Base-by-base conservation (phyloP, 768 basidiomycete genomes). In the Myochromella boudieri region DNA sequence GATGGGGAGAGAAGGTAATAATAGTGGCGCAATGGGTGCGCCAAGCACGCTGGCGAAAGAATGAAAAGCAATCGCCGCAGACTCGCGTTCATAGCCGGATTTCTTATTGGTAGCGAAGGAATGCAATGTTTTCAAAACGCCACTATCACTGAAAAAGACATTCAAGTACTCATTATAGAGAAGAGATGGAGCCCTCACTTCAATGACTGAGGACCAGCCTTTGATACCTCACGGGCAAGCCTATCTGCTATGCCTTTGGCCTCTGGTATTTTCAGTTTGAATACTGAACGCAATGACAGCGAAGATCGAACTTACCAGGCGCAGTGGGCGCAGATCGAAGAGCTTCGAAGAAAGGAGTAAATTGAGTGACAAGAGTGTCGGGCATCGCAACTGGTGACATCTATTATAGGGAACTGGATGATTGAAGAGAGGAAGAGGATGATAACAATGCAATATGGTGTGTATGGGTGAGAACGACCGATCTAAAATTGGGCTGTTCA, bases 21-120 rank as follows among this genome's bases (percentile, higher is more conserved):
- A 73, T 42, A 89, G 67, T 14, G 92, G 91, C 29, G 81, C 89
- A 44, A 74, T 68, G 4, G 88, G 68, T 17, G 82, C 67, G 24
- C 94, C 94, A 20, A 92, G 75, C 44, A 82, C 72, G 34, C 68
- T 72, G 39, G 87, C 79, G 18, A 95, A 65, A 6, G 89, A 87
- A 49, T 86, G 84, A 61, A 87, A 87, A 6, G 79, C 91, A 50
- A 93, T 81, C 37, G 86, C 85, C 31, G 86, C 84, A 26, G 90
- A 90, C 72, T 94, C 92, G 49, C 91, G 85, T 65, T 92, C 91
- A 61, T 80, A 91, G 42, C 89, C 89, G 22, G 85, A 89, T 70
- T 91, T 91, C 68, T 89, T 89, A 67, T 91, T 91, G 49, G 79
- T 77, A 24, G 85, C 87, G 63, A 84, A 91, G 17, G 61, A 53